Evolutionary conservation across 2,329 filamentous ascomycete genomes (phyloP).

Genomic region (Colletotrichum phormii): DNA sequence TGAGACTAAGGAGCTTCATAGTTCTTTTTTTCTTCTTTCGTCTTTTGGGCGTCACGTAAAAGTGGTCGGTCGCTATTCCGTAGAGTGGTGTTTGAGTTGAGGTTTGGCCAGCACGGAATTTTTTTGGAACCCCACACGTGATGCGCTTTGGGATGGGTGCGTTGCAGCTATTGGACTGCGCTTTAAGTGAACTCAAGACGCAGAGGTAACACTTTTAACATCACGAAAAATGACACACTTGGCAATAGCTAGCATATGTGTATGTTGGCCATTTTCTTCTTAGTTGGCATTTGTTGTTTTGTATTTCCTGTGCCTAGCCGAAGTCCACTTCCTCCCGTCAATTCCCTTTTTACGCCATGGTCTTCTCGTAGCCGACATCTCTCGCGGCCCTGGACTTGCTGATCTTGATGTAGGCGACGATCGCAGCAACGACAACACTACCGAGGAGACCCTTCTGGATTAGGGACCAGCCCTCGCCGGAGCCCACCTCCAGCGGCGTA

Average conservation of each 20-base stretch:
- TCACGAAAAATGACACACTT: not conserved
- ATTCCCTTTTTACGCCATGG: conserved; percentile 48
- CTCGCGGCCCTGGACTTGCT: conserved; percentile 45
- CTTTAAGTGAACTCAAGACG: not conserved
- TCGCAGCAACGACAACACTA: conserved; percentile 57
- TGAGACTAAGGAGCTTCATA: conserved; percentile 97
- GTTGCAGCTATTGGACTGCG: conserved; percentile 22
- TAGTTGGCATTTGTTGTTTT: conserved; percentile 15
- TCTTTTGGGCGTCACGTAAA: not conserved
- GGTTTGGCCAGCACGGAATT: conserved; percentile 24
- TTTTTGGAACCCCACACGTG: conserved; percentile 37
- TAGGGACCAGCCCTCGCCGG: conserved; percentile 53
- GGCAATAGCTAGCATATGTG: no score
- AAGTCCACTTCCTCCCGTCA: not conserved
- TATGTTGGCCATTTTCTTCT: not conserved
- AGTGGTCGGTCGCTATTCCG: conserved; percentile 2
- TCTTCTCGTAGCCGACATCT: conserved; percentile 56
- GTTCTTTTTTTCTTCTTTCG: conserved; percentile 15
- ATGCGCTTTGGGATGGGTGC: conserved; percentile 29
- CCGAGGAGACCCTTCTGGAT: conserved; percentile 64
- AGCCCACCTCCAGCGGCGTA: conserved; percentile 41
- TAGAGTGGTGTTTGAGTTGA: conserved; percentile 22
- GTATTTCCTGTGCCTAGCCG: not conserved
- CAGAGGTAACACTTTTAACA: not conserved
- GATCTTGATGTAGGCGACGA: conserved; percentile 58